phyloP scores from a whole-genome alignment of 495 filamentous ascomycete genomes.

The Astrothelium macrocarpum region DNA sequence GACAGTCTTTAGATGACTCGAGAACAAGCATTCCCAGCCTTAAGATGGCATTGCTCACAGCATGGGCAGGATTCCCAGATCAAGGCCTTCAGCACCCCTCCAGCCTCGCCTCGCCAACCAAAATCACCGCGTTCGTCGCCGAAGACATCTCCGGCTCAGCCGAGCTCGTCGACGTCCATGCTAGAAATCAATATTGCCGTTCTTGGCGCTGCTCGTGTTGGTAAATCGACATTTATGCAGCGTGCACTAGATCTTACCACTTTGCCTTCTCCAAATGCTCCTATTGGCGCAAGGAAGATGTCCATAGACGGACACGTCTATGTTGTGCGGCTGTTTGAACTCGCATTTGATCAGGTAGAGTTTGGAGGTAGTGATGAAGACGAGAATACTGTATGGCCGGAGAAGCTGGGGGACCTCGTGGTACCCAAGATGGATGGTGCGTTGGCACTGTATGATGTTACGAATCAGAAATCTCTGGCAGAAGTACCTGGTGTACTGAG shows the following conservation, averaged over 20 bases:
- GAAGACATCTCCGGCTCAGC: neutral
- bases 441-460: conserved; percentile 77
- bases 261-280: conserved; percentile 33
- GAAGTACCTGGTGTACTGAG: conserved; percentile 60
- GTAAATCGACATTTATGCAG: conserved; percentile 86
- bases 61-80: neutral
- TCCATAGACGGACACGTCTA: conserved; percentile 67
- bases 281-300: conserved; percentile 55
- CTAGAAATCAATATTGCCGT: conserved; percentile 76
- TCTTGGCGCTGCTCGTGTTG: conserved; percentile 68
- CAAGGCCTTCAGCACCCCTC: conserved; percentile 3
- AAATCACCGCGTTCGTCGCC: neutral
- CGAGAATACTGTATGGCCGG: conserved; percentile 65
- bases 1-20: conserved; percentile 13
- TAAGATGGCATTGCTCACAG: neutral
- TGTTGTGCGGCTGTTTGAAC: conserved; percentile 71
- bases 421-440: conserved; percentile 72
- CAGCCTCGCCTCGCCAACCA: neutral
- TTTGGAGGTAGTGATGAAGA: conserved; percentile 48
- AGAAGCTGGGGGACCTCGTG: conserved; percentile 52
- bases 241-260: conserved; percentile 61
- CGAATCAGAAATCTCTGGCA: conserved; percentile 57
- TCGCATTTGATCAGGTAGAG: conserved; percentile 57
- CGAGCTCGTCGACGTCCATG: conserved; percentile 29
- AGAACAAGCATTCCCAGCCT: neutral